These are phyloP conservation scores for Globisporangium alternatum DNA, from an alignment of 352 stramenopile genomes.

Conservation along the genomic window DNA sequence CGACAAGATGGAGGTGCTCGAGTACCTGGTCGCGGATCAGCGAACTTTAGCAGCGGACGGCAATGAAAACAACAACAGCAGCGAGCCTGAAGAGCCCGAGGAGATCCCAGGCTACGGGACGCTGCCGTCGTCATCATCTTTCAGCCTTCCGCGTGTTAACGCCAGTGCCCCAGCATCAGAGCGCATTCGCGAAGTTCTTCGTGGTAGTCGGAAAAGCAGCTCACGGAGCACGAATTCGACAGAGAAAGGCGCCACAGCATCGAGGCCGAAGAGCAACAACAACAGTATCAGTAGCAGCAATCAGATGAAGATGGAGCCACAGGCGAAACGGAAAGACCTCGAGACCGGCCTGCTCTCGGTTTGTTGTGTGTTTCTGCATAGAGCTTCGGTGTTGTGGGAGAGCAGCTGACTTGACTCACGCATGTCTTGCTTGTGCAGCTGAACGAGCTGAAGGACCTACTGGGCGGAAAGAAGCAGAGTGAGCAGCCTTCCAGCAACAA, in stretches of 20 bases:
- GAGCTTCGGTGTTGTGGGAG: too few relatives aligned
- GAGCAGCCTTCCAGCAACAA: constrained; percentile 5
- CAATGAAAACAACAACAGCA: constrained; percentile 2
- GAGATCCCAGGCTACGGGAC: constrained; percentile 39
- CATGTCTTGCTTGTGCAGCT: constrained; percentile 23
- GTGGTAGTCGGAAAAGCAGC: constrained; percentile 7
- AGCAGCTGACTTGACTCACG: neutral
- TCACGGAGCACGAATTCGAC: neutral
- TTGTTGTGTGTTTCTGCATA: neutral
- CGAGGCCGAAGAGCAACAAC: constrained; percentile 1
- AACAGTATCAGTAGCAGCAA: constrained; percentile 13
- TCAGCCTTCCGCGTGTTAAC: constrained; percentile 8
- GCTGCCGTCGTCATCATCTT: constrained; percentile 13
- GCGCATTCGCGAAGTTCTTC: constrained; percentile 22
- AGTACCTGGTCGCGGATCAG: constrained; percentile 37
- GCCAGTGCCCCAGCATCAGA: constrained; percentile 16
- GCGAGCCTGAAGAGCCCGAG: constrained; percentile 16
- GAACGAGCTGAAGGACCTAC: constrained; percentile 42
- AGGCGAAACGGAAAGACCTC: constrained; percentile 12
- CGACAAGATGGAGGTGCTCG: constrained; percentile 55
- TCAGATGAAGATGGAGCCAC: neutral
- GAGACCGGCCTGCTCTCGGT: constrained; percentile 49
- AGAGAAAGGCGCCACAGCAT: neutral
- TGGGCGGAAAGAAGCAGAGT: constrained; percentile 30
- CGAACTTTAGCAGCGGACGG: neutral